Base-by-base conservation (phyloP, 2,329 filamentous ascomycete species). In the Stachybotrys chartarum region DNA sequence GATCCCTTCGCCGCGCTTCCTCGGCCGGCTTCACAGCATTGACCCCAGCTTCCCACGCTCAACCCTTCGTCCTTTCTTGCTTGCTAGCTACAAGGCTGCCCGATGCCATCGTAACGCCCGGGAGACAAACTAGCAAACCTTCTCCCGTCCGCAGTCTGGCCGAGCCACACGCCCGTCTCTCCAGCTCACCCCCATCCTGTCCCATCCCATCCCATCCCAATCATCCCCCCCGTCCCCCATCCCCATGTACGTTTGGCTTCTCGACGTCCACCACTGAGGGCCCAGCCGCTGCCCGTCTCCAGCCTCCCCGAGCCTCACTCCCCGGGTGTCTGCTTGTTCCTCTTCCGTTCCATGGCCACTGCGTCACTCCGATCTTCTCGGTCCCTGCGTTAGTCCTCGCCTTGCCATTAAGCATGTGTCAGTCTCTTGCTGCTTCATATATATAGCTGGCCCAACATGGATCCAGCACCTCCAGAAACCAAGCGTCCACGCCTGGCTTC, bases 401-500 rank as follows among this genome's bases (percentile, higher is more conserved):
- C 65, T 70, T 59, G 63, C 67, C 65, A 63, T 64, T 68, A 64
- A 70, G 66, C 68, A 70, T 70, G 68, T 65, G 63, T 69, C 63
- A 63, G 64, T 62, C 59, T 64, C 57, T 62, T 65, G 65, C 63
- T 59, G 58, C 59, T 66, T 63, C 65, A 69, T 66, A 68, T 68
- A 66, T 65, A 65, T 66, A 70, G 64, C 66, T 64, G 59, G 61
- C 39, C 77, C 75, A 80, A 72, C 76, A 85, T 85, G 82, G 82
- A 85, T 73, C 73, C 74, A 74, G 78, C 75, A 71, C 77, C 70
- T 72, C 80, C 80, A 66, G 80, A 84, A 66, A 72, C 70, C 66
- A 85, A 85, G 75, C 80, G 82, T 67, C 78, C 78, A 69, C 81
- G 82, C 72, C 74, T 84, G 62, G 61, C 70, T 52, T 68, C 75